A percentile compares a stretch with the other conserved stretches of the same genome.
These are phyloP conservation scores for Babesia ovata DNA, from an alignment of 169 alveolate genomes.

Conservation along the genomic window DNA sequence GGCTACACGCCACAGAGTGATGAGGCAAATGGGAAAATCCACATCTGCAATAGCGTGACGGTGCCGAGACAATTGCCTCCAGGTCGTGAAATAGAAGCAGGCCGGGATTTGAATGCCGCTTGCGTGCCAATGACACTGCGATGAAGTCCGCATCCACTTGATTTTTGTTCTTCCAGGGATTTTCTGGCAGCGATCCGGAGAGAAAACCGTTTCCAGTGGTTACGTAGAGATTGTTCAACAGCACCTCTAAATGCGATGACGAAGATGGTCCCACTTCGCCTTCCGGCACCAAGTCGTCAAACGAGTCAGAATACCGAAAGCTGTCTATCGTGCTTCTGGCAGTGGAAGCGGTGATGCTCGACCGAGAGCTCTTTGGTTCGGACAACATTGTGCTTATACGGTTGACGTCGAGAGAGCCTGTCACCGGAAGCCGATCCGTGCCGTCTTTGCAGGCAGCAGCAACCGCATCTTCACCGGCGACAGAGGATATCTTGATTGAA, in stretches of 20 bases:
- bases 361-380: constrained; percentile 20
- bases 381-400: constrained; percentile 36
- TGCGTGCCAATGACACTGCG: constrained; percentile 41
- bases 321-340: constrained; percentile 39
- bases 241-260: neutral
- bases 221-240: constrained; percentile 12
- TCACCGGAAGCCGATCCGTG: neutral
- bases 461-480: neutral
- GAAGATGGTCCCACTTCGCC: neutral
- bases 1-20: too few relatives aligned
- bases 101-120: constrained; percentile 6
- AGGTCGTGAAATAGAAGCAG: constrained; percentile 18
- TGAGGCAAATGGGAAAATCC: neutral
- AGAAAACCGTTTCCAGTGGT: constrained; percentile 26
- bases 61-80: constrained; percentile 29
- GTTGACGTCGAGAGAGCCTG: constrained; percentile 6
- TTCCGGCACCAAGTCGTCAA: constrained; percentile 6
- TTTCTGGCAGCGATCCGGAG: constrained; percentile 28
- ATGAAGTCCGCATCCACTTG: constrained; percentile 40
- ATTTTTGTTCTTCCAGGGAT: constrained; percentile 19
- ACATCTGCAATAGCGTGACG: constrained; percentile 12
- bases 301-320: constrained; percentile 31
- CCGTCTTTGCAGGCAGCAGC: neutral
- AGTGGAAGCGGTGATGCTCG: constrained; percentile 15
- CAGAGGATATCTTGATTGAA: neutral